These are phyloP conservation scores for Epichloe gansuensis DNA, from an alignment of 2,329 filamentous ascomycete genomes.

Conservation along the genomic window DNA sequence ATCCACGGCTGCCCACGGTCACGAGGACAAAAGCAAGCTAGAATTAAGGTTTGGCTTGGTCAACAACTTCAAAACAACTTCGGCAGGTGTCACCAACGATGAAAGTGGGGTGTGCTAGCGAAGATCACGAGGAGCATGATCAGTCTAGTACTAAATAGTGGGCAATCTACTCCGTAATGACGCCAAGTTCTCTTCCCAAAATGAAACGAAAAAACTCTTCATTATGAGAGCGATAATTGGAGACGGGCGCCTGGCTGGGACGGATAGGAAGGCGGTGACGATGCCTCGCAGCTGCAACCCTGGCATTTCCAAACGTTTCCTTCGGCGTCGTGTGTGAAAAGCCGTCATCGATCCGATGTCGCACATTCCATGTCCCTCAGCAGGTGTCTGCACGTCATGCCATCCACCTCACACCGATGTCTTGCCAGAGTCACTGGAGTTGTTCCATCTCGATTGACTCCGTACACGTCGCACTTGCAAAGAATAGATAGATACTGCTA, in stretches of 20 bases:
- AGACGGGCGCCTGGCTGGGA: neutral
- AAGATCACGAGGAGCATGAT: neutral
- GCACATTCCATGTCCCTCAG: too few species aligned
- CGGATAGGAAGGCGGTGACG: conserved; percentile 1
- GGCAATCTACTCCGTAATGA: neutral
- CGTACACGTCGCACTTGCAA: too few species aligned
- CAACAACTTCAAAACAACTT: neutral
- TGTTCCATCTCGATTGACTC: too few species aligned
- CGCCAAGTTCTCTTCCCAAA: too few species aligned
- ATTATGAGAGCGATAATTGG: too few species aligned
- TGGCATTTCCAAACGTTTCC: neutral
- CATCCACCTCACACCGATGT: too few species aligned
- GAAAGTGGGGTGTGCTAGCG: neutral
- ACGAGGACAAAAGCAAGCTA: conserved; percentile 3
- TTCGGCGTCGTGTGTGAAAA: neutral
- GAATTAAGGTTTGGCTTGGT: neutral
- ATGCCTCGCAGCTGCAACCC: neutral
- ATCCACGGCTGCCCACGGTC: neutral
- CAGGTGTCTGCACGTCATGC: too few species aligned
- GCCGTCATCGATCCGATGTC: too few species aligned
- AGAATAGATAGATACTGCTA: too few species aligned
- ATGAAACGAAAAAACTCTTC: too few species aligned
- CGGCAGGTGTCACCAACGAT: conserved; percentile 2
- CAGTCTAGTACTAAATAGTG: neutral
- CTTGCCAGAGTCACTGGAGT: too few species aligned